These are phyloP conservation scores for Trichocladium antarcticum DNA, from an alignment of 495 filamentous ascomycete genomes.

Conservation along the genomic window DNA sequence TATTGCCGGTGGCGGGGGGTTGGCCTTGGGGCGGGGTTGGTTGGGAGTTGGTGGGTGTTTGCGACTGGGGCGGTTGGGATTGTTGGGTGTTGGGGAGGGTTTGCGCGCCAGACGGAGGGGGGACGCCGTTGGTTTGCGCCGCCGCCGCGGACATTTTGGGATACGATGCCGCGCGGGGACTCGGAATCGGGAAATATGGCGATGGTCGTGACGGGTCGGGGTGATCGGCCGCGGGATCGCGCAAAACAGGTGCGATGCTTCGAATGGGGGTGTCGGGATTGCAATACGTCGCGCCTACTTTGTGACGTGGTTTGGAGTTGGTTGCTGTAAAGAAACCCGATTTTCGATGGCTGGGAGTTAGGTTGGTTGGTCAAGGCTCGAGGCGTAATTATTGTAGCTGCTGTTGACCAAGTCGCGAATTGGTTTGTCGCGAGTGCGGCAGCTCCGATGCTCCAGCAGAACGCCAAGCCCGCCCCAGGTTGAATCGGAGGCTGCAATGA, in stretches of 20 bases:
- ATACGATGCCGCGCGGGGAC: neutral
- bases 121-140: slow-evolving; percentile 34
- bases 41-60: slow-evolving; percentile 6
- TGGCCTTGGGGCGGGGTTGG: slow-evolving; percentile 27
- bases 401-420: neutral
- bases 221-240: no score
- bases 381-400: no score
- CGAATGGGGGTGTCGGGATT: no score
- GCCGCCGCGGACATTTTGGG: slow-evolving; percentile 12
- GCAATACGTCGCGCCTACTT: no score
- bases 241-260: neutral
- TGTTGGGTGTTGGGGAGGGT: slow-evolving; percentile 21
- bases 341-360: no score
- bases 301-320: no score
- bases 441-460: neutral
- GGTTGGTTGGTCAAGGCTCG: no score
- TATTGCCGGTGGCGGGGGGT: slow-evolving; percentile 11
- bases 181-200: neutral
- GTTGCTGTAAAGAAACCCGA: no score
- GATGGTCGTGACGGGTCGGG: neutral
- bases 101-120: slow-evolving; percentile 23
- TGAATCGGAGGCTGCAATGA: slow-evolving; percentile 13
- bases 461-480: neutral
- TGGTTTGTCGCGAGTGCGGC: neutral
- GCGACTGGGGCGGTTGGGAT: slow-evolving; percentile 28